phyloP scores from a whole-genome alignment of 2,329 filamentous ascomycete species.

The Curvularia verruculosa region DNA sequence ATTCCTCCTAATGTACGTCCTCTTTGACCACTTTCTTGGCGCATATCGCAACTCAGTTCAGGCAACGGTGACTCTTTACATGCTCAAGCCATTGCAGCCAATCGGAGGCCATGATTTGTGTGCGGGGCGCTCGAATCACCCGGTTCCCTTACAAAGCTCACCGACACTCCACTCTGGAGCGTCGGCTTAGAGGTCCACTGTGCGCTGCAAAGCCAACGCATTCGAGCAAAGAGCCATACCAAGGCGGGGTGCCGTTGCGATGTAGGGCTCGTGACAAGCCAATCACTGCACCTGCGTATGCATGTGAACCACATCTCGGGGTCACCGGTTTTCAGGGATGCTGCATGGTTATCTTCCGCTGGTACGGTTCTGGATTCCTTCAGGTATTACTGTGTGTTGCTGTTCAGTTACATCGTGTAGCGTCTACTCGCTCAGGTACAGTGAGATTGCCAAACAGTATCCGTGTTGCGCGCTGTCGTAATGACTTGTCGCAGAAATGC shows the following conservation, averaged over 20 bases:
- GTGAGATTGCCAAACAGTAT: not conserved
- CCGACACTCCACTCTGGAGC: slow-evolving; percentile 37
- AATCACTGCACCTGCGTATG: slow-evolving; percentile 24
- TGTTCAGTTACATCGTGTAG: not conserved
- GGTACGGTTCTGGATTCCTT: slow-evolving; percentile 1
- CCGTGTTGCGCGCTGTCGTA: slow-evolving; percentile 2
- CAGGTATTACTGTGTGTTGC: slow-evolving; percentile 2
- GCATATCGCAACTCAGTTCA: slow-evolving; percentile 31
- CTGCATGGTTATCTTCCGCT: not conserved
- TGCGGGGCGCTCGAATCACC: slow-evolving; percentile 17
- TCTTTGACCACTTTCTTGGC: slow-evolving; percentile 30
- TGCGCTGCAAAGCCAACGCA: slow-evolving; percentile 44
- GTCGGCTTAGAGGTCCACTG: slow-evolving; percentile 30
- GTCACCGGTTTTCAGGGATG: slow-evolving; percentile 21
- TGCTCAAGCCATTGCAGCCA: slow-evolving; percentile 15
- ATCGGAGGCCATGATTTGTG: slow-evolving; percentile 18
- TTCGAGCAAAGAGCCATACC: slow-evolving; percentile 30
- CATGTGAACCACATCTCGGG: slow-evolving; percentile 34
- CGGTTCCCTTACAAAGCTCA: slow-evolving; percentile 33
- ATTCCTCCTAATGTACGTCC: slow-evolving; percentile 18
- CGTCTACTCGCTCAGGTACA: not conserved
- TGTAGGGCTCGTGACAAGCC: slow-evolving; percentile 30
- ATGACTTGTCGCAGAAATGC: slow-evolving; percentile 1
- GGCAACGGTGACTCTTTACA: slow-evolving; percentile 35
- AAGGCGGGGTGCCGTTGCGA: slow-evolving; percentile 20